These are phyloP conservation scores for Sambucus nigra DNA, from an alignment of 129 eudicot genomes.

Conservation along the genomic window DNA sequence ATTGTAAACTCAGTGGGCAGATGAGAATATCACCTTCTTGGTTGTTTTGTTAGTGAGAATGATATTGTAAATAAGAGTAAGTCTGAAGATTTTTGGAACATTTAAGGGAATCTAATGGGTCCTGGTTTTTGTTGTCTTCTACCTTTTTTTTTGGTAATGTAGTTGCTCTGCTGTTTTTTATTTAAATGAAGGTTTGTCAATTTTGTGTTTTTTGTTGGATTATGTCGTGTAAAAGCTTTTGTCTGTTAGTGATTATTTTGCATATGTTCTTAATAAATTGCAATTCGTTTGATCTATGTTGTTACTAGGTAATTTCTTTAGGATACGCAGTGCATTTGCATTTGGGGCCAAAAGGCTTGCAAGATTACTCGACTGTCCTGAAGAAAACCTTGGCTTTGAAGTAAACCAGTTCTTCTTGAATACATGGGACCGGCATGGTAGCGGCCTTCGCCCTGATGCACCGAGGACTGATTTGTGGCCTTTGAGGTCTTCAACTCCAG, in stretches of 20 bases:
- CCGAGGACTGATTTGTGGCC: constrained; percentile 22
- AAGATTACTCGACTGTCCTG: constrained; percentile 63
- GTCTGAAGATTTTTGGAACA: no score
- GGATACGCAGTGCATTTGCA: constrained; percentile 81
- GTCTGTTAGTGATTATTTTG: not conserved
- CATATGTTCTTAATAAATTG: not conserved
- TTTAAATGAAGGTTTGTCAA: no score
- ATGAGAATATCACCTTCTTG: no score
- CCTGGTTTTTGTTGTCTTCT: no score
- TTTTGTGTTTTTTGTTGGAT: no score
- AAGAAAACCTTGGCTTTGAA: constrained; percentile 47
- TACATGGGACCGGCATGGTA: constrained; percentile 84
- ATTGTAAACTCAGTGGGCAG: no score
- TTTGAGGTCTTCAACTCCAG: constrained; percentile 19
- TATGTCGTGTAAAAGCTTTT: no score
- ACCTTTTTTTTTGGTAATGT: no score
- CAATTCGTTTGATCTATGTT: not conserved
- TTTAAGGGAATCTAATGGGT: no score
- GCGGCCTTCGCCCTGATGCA: constrained; percentile 70
- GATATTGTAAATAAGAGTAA: no score
- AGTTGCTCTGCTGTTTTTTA: no score
- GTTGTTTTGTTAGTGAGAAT: no score
- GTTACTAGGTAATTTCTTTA: constrained; percentile 55
- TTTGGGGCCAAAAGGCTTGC: constrained; percentile 67
- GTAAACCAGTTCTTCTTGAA: constrained; percentile 61